These are phyloP conservation scores for Malus orientalis DNA, from an alignment of 306 rosid genomes.

Conservation along the genomic window DNA sequence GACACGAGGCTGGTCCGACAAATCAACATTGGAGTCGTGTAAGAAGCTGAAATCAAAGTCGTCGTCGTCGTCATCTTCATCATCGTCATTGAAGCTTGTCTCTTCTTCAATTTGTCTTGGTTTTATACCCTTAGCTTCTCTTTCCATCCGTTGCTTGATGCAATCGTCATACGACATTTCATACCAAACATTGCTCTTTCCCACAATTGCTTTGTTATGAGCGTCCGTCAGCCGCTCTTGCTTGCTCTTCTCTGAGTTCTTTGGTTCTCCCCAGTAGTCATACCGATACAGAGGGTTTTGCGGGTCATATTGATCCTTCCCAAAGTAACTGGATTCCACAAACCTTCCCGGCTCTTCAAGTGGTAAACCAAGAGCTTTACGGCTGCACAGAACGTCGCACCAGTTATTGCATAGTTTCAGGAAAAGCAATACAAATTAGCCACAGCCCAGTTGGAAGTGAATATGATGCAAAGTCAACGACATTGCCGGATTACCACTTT, in stretches of 20 bases:
- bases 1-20: conserved; percentile 57
- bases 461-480: not conserved
- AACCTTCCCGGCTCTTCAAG: conserved; percentile 95
- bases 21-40: conserved; percentile 14
- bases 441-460: not conserved
- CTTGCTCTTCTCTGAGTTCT: conserved; percentile 89
- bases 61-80: conserved; percentile 22
- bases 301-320: conserved; percentile 74
- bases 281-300: conserved; percentile 70
- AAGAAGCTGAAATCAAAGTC: conserved; percentile 67
- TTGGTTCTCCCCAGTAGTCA: conserved; percentile 97
- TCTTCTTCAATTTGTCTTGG: conserved; percentile 13
- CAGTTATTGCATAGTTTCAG: not conserved
- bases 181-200: conserved; percentile 61
- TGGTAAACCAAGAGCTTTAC: conserved; percentile 75
- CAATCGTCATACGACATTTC: conserved; percentile 76
- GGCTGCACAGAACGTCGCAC: conserved; percentile 34
- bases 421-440: not conserved
- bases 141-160: conserved; percentile 37
- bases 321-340: conserved; percentile 63
- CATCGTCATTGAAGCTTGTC: conserved; percentile 14
- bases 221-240: conserved; percentile 60
- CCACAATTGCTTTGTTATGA: conserved; percentile 85
- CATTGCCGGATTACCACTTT: not conserved
- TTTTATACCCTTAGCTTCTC: conserved; percentile 43